Evolutionary conservation across 371 early-diverging fungal genomes (phyloP).

Genomic region (Mortierella polycephala): DNA sequence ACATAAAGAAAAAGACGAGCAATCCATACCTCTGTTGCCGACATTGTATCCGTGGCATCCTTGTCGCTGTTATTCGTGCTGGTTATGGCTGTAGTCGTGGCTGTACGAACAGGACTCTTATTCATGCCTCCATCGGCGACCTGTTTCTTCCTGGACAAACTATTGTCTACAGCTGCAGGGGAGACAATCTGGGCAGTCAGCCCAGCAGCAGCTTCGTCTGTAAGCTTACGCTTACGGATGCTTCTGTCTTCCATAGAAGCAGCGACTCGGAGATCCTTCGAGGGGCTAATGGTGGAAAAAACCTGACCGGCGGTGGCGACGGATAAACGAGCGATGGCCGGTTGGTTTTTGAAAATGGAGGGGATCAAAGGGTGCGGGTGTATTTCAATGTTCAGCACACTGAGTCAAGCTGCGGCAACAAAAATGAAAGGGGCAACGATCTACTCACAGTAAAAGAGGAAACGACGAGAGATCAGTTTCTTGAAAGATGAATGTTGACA

Average conservation of each 20-base stretch:
- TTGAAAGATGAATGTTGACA: no score
- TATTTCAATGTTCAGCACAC: no score
- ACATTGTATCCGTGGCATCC: conserved; percentile 19
- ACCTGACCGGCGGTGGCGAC: neutral
- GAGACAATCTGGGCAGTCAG: conserved; percentile 23
- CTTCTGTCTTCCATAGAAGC: conserved; percentile 58
- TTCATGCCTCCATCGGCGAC: conserved; percentile 15
- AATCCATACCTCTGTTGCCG: conserved; percentile 29
- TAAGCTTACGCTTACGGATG: conserved; percentile 57
- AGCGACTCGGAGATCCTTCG: conserved; percentile 50
- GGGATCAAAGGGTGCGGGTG: neutral
- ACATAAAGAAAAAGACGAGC: neutral
- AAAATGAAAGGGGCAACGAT: no score
- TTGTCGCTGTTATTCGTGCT: conserved; percentile 7
- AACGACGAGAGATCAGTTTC: no score
- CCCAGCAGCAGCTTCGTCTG: conserved; percentile 39
- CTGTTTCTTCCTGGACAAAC: conserved; percentile 24
- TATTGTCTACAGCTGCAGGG: conserved; percentile 6
- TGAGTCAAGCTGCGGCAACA: no score
- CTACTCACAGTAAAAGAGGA: no score
- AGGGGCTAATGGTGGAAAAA: conserved; percentile 54
- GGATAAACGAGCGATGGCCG: neutral
- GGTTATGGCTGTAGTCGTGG: no score
- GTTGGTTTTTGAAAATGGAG: neutral
- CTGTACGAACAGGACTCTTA: neutral